Evolutionary conservation across 345 rosid genomes (phyloP).

Genomic region (Camelina laxa): DNA sequence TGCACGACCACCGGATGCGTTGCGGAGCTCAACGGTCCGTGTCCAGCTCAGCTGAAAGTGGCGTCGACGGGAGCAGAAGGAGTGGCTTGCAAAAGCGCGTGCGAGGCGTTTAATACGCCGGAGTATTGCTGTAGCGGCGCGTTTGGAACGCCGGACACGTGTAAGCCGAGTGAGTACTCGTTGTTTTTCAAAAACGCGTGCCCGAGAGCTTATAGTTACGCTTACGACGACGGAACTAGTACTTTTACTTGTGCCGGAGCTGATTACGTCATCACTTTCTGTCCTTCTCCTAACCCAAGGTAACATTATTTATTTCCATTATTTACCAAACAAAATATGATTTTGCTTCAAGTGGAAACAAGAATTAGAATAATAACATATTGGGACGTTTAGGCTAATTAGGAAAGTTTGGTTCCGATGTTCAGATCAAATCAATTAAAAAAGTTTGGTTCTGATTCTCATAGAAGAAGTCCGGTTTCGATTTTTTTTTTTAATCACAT

Average conservation of each 20-base stretch:
- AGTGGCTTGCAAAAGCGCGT: conserved; percentile 75
- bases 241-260: conserved; percentile 62
- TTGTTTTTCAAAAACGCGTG: conserved; percentile 61
- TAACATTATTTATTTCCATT: conserved; percentile 13
- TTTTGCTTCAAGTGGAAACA: conserved; percentile 30
- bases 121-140: conserved; percentile 70
- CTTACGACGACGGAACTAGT: conserved; percentile 67
- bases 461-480: conserved; percentile 27
- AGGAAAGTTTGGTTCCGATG: conserved; percentile 1
- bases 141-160: conserved; percentile 56
- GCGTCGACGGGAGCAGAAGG: conserved; percentile 25
- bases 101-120: conserved; percentile 58
- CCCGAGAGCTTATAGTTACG: conserved; percentile 69
- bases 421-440: conserved; percentile 9
- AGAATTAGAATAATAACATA: conserved; percentile 5
- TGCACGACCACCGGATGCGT: conserved; percentile 59
- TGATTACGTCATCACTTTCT: conserved; percentile 59
- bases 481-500: conserved; percentile 20
- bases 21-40: conserved; percentile 56
- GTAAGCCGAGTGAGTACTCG: conserved; percentile 60
- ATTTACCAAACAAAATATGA: neutral
- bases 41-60: conserved; percentile 62
- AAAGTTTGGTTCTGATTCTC: conserved; percentile 30
- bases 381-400: neutral
- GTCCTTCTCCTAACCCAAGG: conserved; percentile 57